Evolutionary conservation across 352 stramenopile species (phyloP).

Genomic region (Pythium brassicae): DNA sequence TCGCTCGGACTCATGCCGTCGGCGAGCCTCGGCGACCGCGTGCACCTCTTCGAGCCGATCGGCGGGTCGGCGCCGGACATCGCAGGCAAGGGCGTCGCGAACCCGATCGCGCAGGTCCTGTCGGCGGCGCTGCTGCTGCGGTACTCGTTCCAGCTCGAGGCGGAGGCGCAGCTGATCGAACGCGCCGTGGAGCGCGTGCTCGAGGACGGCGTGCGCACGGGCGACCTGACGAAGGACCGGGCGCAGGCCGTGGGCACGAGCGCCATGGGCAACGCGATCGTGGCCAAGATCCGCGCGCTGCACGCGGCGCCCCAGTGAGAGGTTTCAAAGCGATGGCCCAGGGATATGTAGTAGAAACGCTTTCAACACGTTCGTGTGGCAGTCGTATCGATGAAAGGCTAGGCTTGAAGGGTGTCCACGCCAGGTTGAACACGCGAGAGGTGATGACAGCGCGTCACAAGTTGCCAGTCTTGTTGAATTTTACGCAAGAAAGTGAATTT

Average conservation of each 20-base stretch:
- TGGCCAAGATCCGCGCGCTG: conserved; percentile 71
- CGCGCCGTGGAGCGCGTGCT: conserved; percentile 80
- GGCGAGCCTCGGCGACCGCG: conserved; percentile 89
- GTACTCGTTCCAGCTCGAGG: conserved; percentile 89
- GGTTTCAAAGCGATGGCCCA: neutral
- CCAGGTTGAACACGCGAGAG: no score
- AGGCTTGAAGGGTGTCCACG: no score
- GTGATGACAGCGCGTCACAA: no score
- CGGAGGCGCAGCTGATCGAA: conserved; percentile 79
- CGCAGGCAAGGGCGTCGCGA: conserved; percentile 94
- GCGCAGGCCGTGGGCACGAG: conserved; percentile 53
- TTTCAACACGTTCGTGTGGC: neutral
- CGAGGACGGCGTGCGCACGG: conserved; percentile 79
- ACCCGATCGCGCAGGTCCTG: conserved; percentile 97
- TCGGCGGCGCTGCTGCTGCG: conserved; percentile 96
- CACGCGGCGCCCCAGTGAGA: conserved; percentile 8
- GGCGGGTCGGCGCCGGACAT: conserved; percentile 98
- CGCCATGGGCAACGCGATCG: conserved; percentile 76
- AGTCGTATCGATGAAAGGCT: no score
- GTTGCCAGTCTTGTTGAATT: no score
- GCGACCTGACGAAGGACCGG: conserved; percentile 72
- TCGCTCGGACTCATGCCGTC: conserved; percentile 98
- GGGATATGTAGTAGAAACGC: conserved; percentile 2
- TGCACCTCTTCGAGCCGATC: conserved; percentile 97
- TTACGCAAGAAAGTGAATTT: neutral